Conservation (phyloP, 495 filamentous ascomycete species). For the Neohortaea acidophila region DNA sequence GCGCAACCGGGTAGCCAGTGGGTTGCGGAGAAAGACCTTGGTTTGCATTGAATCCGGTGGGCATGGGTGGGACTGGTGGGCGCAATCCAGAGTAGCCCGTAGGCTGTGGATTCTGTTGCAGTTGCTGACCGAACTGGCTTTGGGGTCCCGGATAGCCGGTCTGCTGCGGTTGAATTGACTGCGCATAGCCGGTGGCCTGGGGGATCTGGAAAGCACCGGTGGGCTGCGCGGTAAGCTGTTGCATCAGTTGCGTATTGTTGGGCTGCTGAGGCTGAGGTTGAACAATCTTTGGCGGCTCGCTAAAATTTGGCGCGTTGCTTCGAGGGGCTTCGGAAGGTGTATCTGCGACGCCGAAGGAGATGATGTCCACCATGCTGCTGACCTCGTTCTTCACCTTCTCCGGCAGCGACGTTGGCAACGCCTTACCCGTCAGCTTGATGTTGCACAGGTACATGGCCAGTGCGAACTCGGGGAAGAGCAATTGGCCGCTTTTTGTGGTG, state of each 20-base stretch:
- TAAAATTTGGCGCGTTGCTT: slow-evolving; percentile 71
- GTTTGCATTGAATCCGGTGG: slow-evolving; percentile 46
- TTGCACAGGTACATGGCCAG: slow-evolving; percentile 99
- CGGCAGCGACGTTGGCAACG: slow-evolving; percentile 56
- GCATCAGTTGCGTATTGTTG: slow-evolving; percentile 61
- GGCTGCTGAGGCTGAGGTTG: slow-evolving; percentile 70
- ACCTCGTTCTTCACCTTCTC: slow-evolving; percentile 90
- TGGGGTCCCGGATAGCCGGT: slow-evolving; percentile 22
- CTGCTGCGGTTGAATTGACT: slow-evolving; percentile 40
- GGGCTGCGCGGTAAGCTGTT: slow-evolving; percentile 59
- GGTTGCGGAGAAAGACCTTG: slow-evolving; percentile 44
- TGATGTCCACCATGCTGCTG: slow-evolving; percentile 98
- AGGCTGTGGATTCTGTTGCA: slow-evolving; percentile 40
- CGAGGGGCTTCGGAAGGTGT: slow-evolving; percentile 34
- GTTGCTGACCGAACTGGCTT: slow-evolving; percentile 37
- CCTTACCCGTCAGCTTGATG: slow-evolving; percentile 72
- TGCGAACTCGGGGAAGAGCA: slow-evolving; percentile 96
- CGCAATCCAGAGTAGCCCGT: slow-evolving; percentile 58
- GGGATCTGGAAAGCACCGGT: slow-evolving; percentile 51
- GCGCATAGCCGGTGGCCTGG: slow-evolving; percentile 30
- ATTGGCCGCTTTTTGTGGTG: slow-evolving; percentile 88
- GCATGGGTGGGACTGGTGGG: slow-evolving; percentile 92
- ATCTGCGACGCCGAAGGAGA: slow-evolving; percentile 82
- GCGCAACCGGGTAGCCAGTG: slow-evolving; percentile 36
- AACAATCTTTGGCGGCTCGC: slow-evolving; percentile 49